Evolutionary conservation across 2,329 filamentous ascomycete species (phyloP).

Genomic region (Colletotrichum scovillei): DNA sequence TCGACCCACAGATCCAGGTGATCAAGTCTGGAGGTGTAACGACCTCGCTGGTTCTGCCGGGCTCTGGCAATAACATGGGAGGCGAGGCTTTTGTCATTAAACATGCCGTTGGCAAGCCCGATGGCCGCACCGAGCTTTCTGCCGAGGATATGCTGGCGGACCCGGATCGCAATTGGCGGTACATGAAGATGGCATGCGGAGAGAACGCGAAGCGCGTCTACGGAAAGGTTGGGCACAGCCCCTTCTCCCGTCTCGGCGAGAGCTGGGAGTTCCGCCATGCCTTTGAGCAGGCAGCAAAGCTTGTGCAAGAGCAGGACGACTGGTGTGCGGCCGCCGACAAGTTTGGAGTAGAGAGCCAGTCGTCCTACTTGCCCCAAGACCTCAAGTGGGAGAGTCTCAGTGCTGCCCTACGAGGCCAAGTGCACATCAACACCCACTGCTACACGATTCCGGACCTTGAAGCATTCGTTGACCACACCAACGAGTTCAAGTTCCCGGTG

Average conservation of each 20-base stretch:
- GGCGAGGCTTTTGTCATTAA: slow-evolving; percentile 78
- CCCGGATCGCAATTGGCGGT: slow-evolving; percentile 73
- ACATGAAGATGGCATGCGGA: slow-evolving; percentile 83
- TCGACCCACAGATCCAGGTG: slow-evolving; percentile 73
- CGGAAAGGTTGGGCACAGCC: slow-evolving; percentile 65
- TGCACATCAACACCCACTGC: slow-evolving; percentile 78
- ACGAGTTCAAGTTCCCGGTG: slow-evolving; percentile 76
- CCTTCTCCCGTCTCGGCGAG: slow-evolving; percentile 73
- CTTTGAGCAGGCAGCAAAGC: slow-evolving; percentile 69
- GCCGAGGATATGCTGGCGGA: slow-evolving; percentile 73
- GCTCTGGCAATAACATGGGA: slow-evolving; percentile 79
- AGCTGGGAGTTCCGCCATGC: slow-evolving; percentile 77
- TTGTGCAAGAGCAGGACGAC: slow-evolving; percentile 72
- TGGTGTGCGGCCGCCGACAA: slow-evolving; percentile 71
- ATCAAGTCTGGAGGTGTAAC: slow-evolving; percentile 82
- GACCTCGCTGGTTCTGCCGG: slow-evolving; percentile 73
- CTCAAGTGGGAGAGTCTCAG: slow-evolving; percentile 72
- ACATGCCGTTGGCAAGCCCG: slow-evolving; percentile 69
- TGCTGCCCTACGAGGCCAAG: slow-evolving; percentile 73
- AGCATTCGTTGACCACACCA: slow-evolving; percentile 76
- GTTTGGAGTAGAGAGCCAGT: slow-evolving; percentile 61
- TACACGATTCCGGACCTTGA: slow-evolving; percentile 78
- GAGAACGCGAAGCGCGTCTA: slow-evolving; percentile 76
- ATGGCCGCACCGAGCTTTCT: slow-evolving; percentile 72
- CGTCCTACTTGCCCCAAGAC: slow-evolving; percentile 70